Conservation (phyloP, 495 filamentous ascomycete species). For the Clavariopsis aquatica region DNA sequence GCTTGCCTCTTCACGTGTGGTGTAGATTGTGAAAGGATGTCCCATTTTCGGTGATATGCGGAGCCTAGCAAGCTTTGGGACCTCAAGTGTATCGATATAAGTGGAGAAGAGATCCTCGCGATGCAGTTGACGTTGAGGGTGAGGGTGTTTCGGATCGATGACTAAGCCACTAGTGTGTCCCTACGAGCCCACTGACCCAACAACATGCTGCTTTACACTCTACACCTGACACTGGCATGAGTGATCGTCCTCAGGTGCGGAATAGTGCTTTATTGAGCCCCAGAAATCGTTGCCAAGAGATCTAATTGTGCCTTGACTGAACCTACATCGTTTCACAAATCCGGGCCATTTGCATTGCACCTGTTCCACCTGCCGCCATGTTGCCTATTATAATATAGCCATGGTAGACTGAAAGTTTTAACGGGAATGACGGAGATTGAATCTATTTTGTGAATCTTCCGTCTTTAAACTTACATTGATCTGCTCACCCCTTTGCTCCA, state of each 20-base stretch:
- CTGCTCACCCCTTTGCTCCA: too few species aligned
- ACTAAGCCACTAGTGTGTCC: neutral
- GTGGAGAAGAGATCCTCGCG: neutral
- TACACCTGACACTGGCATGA: neutral
- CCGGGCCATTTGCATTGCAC: neutral
- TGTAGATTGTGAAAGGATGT: neutral
- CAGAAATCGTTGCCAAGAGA: neutral
- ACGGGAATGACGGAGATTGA: neutral
- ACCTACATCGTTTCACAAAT: neutral
- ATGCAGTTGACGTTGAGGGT: neutral
- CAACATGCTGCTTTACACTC: neutral
- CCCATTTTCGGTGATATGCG: neutral
- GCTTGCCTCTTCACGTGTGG: neutral
- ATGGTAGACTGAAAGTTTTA: neutral
- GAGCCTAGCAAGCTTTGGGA: neutral
- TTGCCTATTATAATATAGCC: neutral
- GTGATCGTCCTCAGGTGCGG: neutral
- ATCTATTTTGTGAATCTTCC: neutral
- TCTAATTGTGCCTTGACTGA: neutral
- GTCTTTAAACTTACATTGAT: too few species aligned
- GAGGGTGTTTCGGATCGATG: neutral
- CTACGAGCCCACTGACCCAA: neutral
- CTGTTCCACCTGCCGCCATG: conserved; percentile 2
- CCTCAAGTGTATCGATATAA: neutral
- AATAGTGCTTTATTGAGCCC: neutral